Evolutionary conservation across 768 basidiomycete genomes (phyloP).

Genomic region (Hydnomerulius pinastri): DNA sequence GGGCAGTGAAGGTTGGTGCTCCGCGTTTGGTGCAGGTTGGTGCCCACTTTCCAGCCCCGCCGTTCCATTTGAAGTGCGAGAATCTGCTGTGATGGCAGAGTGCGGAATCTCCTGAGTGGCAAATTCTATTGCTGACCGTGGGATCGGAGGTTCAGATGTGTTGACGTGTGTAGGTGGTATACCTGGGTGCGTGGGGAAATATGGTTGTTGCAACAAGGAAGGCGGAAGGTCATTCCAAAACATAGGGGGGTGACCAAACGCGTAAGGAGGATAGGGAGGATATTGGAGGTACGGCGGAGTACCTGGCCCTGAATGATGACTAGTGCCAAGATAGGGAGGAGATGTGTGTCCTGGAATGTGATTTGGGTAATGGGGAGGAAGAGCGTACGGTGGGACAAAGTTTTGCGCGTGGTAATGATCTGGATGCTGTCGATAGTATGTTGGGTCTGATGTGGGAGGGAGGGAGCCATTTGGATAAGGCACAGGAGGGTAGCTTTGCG

Average conservation of each 20-base stretch:
- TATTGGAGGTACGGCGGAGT: conserved; percentile 39
- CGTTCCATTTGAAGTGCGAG: conserved; percentile 4
- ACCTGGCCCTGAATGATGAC: conserved; percentile 27
- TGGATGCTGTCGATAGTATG: conserved; percentile 19
- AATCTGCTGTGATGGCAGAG: conserved; percentile 15
- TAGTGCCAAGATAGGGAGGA: conserved; percentile 21
- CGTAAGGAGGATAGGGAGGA: conserved; percentile 35
- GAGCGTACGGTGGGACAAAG: conserved; percentile 17
- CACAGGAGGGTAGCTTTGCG: conserved; percentile 10
- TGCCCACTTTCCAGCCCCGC: conserved; percentile 5
- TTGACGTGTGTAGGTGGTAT: conserved; percentile 8
- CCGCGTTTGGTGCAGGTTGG: background rate
- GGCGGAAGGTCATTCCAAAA: conserved; percentile 37
- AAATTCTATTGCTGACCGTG: conserved; percentile 16
- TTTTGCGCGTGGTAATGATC: conserved; percentile 14
- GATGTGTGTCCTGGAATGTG: conserved; percentile 28
- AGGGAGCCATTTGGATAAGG: conserved; percentile 15
- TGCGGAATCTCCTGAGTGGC: conserved; percentile 12
- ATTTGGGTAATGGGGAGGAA: conserved; percentile 14
- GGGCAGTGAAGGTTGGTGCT: background rate
- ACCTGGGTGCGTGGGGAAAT: conserved; percentile 20
- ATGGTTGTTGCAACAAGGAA: conserved; percentile 10
- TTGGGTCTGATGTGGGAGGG: conserved; percentile 10
- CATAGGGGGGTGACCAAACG: conserved; percentile 38
- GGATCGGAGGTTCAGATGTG: conserved; percentile 13